Evolutionary conservation across 306 rosid genomes (phyloP).

Genomic region (Datisca glomerata): DNA sequence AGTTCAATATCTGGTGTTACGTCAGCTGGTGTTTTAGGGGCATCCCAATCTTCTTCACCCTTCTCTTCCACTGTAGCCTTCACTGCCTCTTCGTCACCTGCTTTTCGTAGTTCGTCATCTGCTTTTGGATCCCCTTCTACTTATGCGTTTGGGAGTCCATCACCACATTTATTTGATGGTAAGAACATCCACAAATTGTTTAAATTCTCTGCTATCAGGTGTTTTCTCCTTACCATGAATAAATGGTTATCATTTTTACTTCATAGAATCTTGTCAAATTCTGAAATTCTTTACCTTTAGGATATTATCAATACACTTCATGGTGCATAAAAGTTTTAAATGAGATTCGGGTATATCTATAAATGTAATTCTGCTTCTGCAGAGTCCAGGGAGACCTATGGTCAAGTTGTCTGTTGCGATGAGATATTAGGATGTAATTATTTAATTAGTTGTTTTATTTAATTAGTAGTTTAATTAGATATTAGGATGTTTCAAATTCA

Average conservation of each 20-base stretch:
- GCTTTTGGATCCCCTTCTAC: constrained; percentile 68
- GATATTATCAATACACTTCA: too few relatives aligned
- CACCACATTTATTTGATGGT: constrained; percentile 52
- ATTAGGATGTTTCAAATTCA: constrained; percentile 65
- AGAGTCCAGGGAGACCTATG: too few relatives aligned
- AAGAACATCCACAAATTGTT: constrained; percentile 3
- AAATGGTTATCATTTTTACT: neutral
- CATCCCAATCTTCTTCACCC: constrained; percentile 59
- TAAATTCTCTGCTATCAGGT: neutral
- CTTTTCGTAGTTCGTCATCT: constrained; percentile 60
- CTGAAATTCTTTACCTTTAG: neutral
- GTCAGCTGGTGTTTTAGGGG: constrained; percentile 82
- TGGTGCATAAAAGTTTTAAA: too few relatives aligned
- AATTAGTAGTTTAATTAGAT: constrained; percentile 3
- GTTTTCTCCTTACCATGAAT: neutral
- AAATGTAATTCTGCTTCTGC: too few relatives aligned
- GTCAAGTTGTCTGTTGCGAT: neutral
- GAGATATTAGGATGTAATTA: neutral
- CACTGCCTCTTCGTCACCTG: constrained; percentile 54
- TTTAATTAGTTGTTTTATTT: neutral
- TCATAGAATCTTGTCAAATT: neutral
- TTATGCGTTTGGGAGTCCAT: constrained; percentile 52
- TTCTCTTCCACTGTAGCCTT: constrained; percentile 52
- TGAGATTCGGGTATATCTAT: too few relatives aligned
- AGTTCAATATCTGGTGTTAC: constrained; percentile 70